A percentile compares a stretch with the other conserved stretches of the same genome.
Evolutionary conservation across 2,329 filamentous ascomycete genomes (phyloP).

Genomic region (Aspergillus pseudotamarii): DNA sequence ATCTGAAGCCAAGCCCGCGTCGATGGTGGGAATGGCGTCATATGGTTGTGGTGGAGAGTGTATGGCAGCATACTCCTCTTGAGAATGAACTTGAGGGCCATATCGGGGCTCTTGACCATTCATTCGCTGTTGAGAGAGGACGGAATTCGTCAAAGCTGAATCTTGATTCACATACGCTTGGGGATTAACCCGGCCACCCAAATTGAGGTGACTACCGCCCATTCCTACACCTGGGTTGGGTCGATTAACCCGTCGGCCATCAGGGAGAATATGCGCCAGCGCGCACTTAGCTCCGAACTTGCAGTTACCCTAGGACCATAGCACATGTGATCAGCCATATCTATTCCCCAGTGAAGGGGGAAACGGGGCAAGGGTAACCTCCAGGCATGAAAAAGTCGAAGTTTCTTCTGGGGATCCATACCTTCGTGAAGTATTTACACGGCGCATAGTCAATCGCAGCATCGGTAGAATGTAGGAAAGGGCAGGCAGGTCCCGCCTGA

Average conservation of each 20-base stretch:
- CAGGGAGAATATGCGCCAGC: slow-evolving; percentile 91
- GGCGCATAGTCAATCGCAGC: slow-evolving; percentile 78
- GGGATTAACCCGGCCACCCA: slow-evolving; percentile 69
- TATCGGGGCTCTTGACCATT: slow-evolving; percentile 51
- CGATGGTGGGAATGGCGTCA: slow-evolving; percentile 58
- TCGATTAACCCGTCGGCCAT: slow-evolving; percentile 88
- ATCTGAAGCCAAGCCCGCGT: slow-evolving; percentile 62
- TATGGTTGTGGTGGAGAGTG: slow-evolving; percentile 45
- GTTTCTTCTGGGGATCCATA: slow-evolving; percentile 42
- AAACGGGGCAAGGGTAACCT: not conserved
- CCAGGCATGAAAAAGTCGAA: not conserved
- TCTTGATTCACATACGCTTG: slow-evolving; percentile 65
- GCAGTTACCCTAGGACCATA: slow-evolving; percentile 77
- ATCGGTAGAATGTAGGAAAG: slow-evolving; percentile 92
- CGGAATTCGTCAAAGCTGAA: slow-evolving; percentile 74
- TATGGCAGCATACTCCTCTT: slow-evolving; percentile 48
- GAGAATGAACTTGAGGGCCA: slow-evolving; percentile 42
- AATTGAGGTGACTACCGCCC: slow-evolving; percentile 63
- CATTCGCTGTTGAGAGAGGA: slow-evolving; percentile 65
- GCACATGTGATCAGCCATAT: slow-evolving; percentile 25
- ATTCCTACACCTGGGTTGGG: slow-evolving; percentile 52
- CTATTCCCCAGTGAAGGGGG: not conserved
- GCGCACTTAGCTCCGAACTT: slow-evolving; percentile 98
- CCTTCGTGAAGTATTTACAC: slow-evolving; percentile 99
- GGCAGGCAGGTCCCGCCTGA: slow-evolving; percentile 93